phyloP scores from a whole-genome alignment of 768 basidiomycete genomes.

The Rhizopogon vulgaris region DNA sequence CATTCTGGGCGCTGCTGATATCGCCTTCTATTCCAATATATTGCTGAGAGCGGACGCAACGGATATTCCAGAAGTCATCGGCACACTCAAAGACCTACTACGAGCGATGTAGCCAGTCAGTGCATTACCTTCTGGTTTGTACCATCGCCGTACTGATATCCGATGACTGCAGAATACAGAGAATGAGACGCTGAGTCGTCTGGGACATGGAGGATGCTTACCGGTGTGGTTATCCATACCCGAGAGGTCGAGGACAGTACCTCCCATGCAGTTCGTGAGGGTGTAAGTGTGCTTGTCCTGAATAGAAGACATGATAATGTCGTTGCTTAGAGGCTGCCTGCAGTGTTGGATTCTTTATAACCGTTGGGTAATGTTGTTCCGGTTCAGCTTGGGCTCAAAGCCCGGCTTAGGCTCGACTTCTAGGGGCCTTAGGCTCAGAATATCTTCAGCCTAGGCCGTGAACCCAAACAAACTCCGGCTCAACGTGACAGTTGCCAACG shows the following conservation, averaged over 20 bases:
- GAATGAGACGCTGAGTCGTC: background rate
- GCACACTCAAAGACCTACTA: slow-evolving; percentile 44
- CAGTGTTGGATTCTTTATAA: no score
- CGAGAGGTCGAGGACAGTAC: slow-evolving; percentile 51
- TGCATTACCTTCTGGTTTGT: slow-evolving; percentile 42
- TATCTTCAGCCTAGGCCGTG: no score
- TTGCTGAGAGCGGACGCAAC: slow-evolving; percentile 31
- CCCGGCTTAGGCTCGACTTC: no score
- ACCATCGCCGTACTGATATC: slow-evolving; percentile 36
- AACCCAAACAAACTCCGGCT: no score
- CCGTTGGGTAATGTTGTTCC: no score
- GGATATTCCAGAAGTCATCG: slow-evolving; percentile 33
- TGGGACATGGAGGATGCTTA: slow-evolving; percentile 16
- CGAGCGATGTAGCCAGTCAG: no score
- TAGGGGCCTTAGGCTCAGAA: no score
- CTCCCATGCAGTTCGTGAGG: slow-evolving; percentile 46
- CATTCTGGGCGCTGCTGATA: slow-evolving; percentile 23
- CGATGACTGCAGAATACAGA: slow-evolving; percentile 34
- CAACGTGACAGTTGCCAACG: no score
- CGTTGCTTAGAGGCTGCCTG: background rate
- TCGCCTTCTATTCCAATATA: slow-evolving; percentile 34
- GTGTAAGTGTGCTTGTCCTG: slow-evolving; percentile 34
- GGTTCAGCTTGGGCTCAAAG: no score
- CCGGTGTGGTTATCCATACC: slow-evolving; percentile 42
- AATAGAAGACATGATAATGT: slow-evolving; percentile 18